A percentile compares a stretch with the other conserved stretches of the same genome.
These are phyloP conservation scores for Kernera saxatilis DNA, from an alignment of 345 rosid genomes.

Conservation along the genomic window DNA sequence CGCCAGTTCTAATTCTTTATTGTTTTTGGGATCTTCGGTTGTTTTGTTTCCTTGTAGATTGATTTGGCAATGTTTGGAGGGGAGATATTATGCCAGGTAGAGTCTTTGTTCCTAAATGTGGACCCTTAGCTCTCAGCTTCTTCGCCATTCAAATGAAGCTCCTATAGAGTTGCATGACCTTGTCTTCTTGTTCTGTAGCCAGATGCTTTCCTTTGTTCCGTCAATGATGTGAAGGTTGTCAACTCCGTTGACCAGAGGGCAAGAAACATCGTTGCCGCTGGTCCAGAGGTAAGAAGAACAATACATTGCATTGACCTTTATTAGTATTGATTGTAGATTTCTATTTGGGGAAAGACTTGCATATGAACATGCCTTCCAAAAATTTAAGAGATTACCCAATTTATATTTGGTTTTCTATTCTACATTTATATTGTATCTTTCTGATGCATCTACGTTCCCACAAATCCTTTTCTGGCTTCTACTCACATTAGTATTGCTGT, in stretches of 20 bases:
- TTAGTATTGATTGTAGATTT: neutral
- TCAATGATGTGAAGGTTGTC: slow-evolving; percentile 85
- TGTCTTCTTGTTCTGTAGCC: slow-evolving; percentile 56
- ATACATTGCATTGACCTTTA: neutral
- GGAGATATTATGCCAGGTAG: slow-evolving; percentile 93
- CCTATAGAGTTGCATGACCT: slow-evolving; percentile 2
- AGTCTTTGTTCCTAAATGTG: slow-evolving; percentile 13
- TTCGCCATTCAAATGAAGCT: slow-evolving; percentile 5
- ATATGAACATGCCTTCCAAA: neutral
- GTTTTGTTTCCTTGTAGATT: slow-evolving; percentile 46
- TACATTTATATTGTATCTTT: neutral
- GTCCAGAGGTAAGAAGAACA: slow-evolving; percentile 60
- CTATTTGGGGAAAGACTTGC: neutral
- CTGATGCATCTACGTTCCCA: neutral
- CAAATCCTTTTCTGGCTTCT: neutral
- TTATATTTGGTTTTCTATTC: neutral
- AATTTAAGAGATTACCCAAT: neutral
- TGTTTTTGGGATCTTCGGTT: neutral
- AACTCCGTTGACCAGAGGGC: slow-evolving; percentile 70
- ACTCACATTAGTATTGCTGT: neutral
- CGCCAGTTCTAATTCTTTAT: neutral
- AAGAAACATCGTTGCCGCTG: slow-evolving; percentile 52
- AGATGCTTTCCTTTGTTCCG: slow-evolving; percentile 97
- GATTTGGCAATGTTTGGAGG: slow-evolving; percentile 93
- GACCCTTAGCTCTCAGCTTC: neutral